Percentiles rank a stretch among this genome's conserved stretches.
Evolutionary conservation across 192 early-diverging fungal species (phyloP).

Genomic region (Podochytrium sp.): DNA sequence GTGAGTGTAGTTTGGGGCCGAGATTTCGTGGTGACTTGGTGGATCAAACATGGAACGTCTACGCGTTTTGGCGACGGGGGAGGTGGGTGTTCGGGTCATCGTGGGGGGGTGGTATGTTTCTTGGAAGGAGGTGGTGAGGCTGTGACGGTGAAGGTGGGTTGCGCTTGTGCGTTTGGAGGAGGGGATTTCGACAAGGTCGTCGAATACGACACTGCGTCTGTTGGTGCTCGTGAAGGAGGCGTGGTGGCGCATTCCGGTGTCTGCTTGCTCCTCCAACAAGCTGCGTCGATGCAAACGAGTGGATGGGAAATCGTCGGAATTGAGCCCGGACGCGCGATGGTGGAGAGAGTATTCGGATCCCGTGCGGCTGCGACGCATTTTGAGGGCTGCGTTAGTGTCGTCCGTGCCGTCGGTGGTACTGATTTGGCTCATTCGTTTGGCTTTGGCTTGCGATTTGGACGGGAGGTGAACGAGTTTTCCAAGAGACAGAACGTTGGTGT

Average conservation of each 20-base stretch:
- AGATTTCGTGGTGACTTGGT: constrained; percentile 15
- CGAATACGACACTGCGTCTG: neutral
- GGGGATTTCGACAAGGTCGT: neutral
- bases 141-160: neutral
- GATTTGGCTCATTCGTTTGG: constrained; percentile 5
- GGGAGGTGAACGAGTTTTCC: constrained; percentile 21
- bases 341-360: too few relatives aligned
- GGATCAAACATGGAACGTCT: constrained; percentile 29
- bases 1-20: constrained; percentile 2
- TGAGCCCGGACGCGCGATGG: too few relatives aligned
- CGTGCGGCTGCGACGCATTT: neutral
- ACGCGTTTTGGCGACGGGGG: neutral
- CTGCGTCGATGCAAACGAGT: neutral
- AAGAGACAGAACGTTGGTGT: constrained; percentile 28
- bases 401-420: constrained; percentile 8
- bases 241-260: neutral
- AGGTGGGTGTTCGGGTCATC: neutral
- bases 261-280: neutral
- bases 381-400: too few relatives aligned
- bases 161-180: neutral
- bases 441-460: constrained; percentile 7
- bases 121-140: too few relatives aligned
- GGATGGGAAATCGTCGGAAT: too few relatives aligned
- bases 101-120: too few relatives aligned
- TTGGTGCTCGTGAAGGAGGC: neutral